Evolutionary conservation across 163 green algal species (phyloP).

Genomic region (Volvox carteri): DNA sequence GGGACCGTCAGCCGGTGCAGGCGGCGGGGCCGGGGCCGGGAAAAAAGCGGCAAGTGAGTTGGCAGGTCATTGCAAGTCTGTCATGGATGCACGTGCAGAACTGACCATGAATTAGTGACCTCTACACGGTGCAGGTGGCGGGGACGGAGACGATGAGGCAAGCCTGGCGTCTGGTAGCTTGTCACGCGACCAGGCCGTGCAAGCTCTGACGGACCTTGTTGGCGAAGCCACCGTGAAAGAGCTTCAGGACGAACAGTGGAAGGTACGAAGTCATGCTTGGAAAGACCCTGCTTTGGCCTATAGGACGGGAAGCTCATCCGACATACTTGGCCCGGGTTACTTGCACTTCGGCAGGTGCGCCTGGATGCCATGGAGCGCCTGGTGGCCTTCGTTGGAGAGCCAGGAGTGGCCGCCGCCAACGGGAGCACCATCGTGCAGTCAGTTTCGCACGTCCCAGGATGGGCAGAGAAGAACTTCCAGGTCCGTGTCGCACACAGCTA

Average conservation of each 20-base stretch:
- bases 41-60: constrained; percentile 29
- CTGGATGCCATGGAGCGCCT: constrained; percentile 85
- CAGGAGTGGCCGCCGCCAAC: constrained; percentile 58
- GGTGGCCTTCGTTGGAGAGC: constrained; percentile 59
- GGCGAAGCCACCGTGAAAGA: constrained; percentile 71
- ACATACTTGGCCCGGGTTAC: too few species aligned
- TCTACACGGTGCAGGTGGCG: constrained; percentile 8
- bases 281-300: too few species aligned
- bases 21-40: background rate
- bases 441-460: constrained; percentile 87
- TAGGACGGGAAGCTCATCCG: too few species aligned
- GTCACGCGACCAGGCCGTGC: constrained; percentile 74
- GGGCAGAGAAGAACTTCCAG: constrained; percentile 98
- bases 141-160: constrained; percentile 68
- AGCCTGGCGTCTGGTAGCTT: constrained; percentile 64
- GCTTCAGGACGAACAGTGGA: constrained; percentile 87
- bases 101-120: background rate
- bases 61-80: background rate
- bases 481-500: too few species aligned
- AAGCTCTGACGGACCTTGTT: constrained; percentile 75
- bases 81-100: background rate
- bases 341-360: too few species aligned
- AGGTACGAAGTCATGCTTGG: constrained; percentile 61
- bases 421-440: constrained; percentile 70
- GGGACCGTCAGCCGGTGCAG: background rate